phyloP scores from a whole-genome alignment of 176 grass and related monocot genomes.

The Rhynchospora breviuscula region DNA sequence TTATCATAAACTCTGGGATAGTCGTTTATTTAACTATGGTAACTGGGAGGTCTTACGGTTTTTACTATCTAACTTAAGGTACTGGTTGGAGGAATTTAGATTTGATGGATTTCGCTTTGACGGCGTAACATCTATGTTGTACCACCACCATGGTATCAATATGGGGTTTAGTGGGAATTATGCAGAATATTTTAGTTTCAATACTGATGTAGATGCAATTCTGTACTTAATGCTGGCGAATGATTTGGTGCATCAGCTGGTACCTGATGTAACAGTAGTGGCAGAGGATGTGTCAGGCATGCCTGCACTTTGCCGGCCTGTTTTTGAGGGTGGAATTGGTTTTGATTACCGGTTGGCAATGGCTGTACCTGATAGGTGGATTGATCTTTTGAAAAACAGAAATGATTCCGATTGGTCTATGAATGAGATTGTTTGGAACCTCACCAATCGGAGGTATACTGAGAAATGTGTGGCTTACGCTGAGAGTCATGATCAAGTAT shows the following conservation, averaged over 20 bases:
- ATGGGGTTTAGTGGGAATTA: slow-evolving; percentile 70
- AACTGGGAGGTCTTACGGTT: slow-evolving; percentile 97
- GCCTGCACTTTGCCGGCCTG: slow-evolving; percentile 70
- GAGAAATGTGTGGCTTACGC: slow-evolving; percentile 91
- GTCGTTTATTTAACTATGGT: slow-evolving; percentile 85
- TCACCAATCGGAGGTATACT: slow-evolving; percentile 90
- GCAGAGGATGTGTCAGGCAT: slow-evolving; percentile 99
- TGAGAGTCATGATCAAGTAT: slow-evolving; percentile 97
- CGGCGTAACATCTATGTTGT: slow-evolving; percentile 90
- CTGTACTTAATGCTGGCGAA: slow-evolving; percentile 94
- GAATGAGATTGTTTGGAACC: slow-evolving; percentile 60
- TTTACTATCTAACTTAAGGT: slow-evolving; percentile 95
- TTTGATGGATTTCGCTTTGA: slow-evolving; percentile 97
- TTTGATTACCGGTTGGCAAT: slow-evolving; percentile 94
- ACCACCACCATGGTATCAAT: slow-evolving; percentile 94
- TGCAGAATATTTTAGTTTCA: slow-evolving; percentile 71
- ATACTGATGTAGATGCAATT: slow-evolving; percentile 88
- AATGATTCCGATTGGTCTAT: slow-evolving; percentile 60
- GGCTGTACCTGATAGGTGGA: slow-evolving; percentile 98
- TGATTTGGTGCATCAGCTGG: slow-evolving; percentile 62
- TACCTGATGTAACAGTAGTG: slow-evolving; percentile 70
- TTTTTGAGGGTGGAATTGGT: slow-evolving; percentile 83
- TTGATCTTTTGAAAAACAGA: slow-evolving; percentile 90
- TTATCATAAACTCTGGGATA: slow-evolving; percentile 94
- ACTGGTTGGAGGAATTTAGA: slow-evolving; percentile 88